A percentile compares a stretch with the other conserved stretches of the same genome.
phyloP scores from a whole-genome alignment of 2,329 filamentous ascomycete genomes.

The Diaporthe longicolla region DNA sequence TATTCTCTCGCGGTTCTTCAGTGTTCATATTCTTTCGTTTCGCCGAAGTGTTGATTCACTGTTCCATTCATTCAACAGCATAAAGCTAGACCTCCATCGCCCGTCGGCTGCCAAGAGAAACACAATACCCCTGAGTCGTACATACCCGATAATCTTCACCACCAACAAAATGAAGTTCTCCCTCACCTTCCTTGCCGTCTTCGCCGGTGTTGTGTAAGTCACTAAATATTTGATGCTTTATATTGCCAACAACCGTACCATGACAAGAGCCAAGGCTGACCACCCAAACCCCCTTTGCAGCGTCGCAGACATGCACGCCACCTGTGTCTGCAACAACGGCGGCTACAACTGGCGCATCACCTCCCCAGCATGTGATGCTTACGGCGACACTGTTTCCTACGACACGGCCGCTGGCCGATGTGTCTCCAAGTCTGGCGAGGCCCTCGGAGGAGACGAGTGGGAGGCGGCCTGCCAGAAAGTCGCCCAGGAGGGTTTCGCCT shows the following conservation, averaged over 20 bases:
- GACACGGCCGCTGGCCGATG: slow-evolving; percentile 43
- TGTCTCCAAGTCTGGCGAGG: slow-evolving; percentile 35
- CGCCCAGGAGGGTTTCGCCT: slow-evolving; percentile 43
- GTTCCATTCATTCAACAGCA: slow-evolving; percentile 7
- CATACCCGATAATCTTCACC: not conserved
- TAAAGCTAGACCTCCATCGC: not conserved
- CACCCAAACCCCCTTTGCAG: slow-evolving; percentile 9
- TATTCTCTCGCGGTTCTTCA: slow-evolving; percentile 32
- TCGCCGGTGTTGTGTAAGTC: slow-evolving; percentile 36
- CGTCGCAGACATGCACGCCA: slow-evolving; percentile 46
- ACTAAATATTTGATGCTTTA: too few relatives aligned
- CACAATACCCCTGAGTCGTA: slow-evolving; percentile 9
- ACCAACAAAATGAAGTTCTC: slow-evolving; percentile 34
- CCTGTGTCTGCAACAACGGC: slow-evolving; percentile 46
- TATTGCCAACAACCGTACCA: not conserved
- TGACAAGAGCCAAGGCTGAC: not conserved
- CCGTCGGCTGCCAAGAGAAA: slow-evolving; percentile 14
- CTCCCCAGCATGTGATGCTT: slow-evolving; percentile 43
- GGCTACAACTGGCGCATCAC: slow-evolving; percentile 47
- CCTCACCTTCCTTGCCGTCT: slow-evolving; percentile 35
- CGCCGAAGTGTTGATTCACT: slow-evolving; percentile 24
- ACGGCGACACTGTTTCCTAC: slow-evolving; percentile 42
- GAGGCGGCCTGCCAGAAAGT: slow-evolving; percentile 43
- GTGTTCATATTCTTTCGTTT: slow-evolving; percentile 26
- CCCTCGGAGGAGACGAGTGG: slow-evolving; percentile 44